A percentile compares a stretch with the other conserved stretches of the same genome.
phyloP scores from a whole-genome alignment of 495 filamentous ascomycete genomes.

The Xylaria bambusicola region DNA sequence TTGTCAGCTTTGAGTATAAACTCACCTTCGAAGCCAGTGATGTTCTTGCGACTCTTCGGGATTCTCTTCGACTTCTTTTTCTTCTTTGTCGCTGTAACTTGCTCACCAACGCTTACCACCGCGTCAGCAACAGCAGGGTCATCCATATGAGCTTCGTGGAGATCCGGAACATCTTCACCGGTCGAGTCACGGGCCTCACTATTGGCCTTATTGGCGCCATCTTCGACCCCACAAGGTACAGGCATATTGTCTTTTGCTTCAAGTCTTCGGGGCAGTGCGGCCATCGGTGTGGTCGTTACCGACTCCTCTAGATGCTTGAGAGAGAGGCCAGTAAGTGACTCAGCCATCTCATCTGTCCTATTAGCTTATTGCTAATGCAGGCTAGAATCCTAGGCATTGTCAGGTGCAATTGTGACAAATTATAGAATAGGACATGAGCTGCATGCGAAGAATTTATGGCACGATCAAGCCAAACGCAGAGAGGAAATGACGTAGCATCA shows the following conservation, averaged over 20 bases:
- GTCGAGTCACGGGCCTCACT: background rate
- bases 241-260: background rate
- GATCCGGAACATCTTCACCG: conserved; percentile 10
- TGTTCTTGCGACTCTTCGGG: conserved; percentile 31
- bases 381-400: no score
- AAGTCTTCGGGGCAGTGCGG: no score
- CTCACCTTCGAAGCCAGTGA: conserved; percentile 50
- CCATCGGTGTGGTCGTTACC: no score
- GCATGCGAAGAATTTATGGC: no score
- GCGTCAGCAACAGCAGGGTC: conserved; percentile 1
- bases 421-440: no score
- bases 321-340: no score
- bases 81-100: conserved; percentile 9
- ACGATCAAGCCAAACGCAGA: no score
- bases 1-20: conserved; percentile 2
- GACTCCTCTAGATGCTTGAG: no score
- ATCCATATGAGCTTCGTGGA: background rate
- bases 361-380: no score
- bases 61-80: conserved; percentile 38
- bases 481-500: no score
- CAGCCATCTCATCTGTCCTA: no score
- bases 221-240: conserved; percentile 3
- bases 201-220: background rate
- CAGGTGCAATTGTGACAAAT: no score
- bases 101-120: background rate